phyloP scores from a whole-genome alignment of 441 rosid species.

The Hypseocharis bilobata region DNA sequence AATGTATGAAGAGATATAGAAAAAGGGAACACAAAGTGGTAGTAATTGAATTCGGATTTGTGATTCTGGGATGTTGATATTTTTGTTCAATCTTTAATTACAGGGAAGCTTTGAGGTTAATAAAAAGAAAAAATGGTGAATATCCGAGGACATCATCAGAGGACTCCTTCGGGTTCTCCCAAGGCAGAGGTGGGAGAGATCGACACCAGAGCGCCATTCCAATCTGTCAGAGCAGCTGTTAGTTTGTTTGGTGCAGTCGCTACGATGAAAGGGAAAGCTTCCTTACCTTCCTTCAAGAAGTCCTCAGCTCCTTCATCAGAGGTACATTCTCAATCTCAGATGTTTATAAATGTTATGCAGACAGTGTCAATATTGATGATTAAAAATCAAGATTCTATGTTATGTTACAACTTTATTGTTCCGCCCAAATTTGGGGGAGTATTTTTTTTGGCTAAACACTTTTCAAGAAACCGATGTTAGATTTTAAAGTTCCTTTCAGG shows the following conservation, averaged over 20 bases:
- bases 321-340: slow-evolving; percentile 31
- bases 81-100: background rate
- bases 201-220: slow-evolving; percentile 91
- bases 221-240: slow-evolving; percentile 90
- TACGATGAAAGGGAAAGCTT: slow-evolving; percentile 64
- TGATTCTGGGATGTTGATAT: background rate
- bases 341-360: too few species aligned
- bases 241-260: slow-evolving; percentile 83
- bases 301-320: slow-evolving; percentile 60
- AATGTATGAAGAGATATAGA: too few species aligned
- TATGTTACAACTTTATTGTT: too few species aligned
- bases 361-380: too few species aligned
- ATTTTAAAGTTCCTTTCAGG: too few species aligned
- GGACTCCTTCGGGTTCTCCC: slow-evolving; percentile 40
- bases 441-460: too few species aligned
- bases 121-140: background rate
- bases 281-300: slow-evolving; percentile 39
- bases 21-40: too few species aligned
- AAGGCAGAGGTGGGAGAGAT: slow-evolving; percentile 84
- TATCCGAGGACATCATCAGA: background rate
- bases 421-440: too few species aligned
- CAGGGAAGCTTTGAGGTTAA: background rate
- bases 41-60: too few species aligned
- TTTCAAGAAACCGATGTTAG: too few species aligned
- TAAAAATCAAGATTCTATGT: too few species aligned